These are phyloP conservation scores for Sporothrix humicola DNA, from an alignment of 2,329 filamentous ascomycete species.

Conservation along the genomic window DNA sequence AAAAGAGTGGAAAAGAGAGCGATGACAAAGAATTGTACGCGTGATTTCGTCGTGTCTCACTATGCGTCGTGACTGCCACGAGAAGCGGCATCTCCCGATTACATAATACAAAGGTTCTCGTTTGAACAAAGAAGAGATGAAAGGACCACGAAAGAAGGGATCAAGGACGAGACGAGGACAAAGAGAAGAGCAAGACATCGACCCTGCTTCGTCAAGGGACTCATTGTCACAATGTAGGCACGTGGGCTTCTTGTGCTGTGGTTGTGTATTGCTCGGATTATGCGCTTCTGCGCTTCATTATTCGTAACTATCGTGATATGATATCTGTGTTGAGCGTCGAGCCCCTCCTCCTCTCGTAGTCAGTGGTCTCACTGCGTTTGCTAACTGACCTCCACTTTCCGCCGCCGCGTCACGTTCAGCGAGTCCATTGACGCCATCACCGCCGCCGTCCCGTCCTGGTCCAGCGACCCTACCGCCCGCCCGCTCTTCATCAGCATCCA, in stretches of 20 bases:
- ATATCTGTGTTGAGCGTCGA: background rate
- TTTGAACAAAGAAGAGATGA: background rate
- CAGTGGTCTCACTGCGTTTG: background rate
- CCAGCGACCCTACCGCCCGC: constrained; percentile 37
- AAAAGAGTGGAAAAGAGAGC: background rate
- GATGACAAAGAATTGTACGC: background rate
- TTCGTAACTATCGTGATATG: background rate
- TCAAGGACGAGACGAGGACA: background rate
- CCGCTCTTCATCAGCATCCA: constrained; percentile 64
- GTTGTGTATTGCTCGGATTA: background rate
- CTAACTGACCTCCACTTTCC: constrained; percentile 35
- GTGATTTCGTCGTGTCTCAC: background rate
- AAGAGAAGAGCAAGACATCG: background rate
- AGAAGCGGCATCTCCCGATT: background rate
- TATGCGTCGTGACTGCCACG: background rate
- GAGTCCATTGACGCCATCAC: constrained; percentile 33
- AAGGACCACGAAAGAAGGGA: no score
- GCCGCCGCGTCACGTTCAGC: background rate
- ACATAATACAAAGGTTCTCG: constrained; percentile 7
- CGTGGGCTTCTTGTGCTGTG: background rate
- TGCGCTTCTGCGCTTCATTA: background rate
- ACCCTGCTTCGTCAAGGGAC: background rate
- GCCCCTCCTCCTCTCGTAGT: background rate
- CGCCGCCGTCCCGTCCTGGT: constrained; percentile 33
- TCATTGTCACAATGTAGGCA: background rate